These are phyloP conservation scores for Delphinella strobiligena DNA, from an alignment of 2,329 filamentous ascomycete species.

Conservation along the genomic window DNA sequence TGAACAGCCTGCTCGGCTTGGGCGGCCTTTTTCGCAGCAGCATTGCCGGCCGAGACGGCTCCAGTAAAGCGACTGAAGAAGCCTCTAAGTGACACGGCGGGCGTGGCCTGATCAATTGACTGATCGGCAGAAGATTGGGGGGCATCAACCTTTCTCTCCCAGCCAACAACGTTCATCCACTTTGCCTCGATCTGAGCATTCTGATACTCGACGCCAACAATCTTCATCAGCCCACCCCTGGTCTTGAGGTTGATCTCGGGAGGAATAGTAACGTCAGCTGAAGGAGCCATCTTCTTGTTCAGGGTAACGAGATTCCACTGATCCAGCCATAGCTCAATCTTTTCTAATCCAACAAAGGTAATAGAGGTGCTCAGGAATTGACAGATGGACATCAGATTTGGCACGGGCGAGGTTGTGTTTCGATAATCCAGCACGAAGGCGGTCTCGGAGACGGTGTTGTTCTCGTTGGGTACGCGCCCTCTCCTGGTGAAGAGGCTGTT, in stretches of 20 bases:
- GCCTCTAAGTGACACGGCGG: constrained; percentile 51
- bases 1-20: constrained; percentile 53
- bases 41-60: constrained; percentile 35
- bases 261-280: constrained; percentile 59
- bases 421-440: constrained; percentile 93
- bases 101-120: constrained; percentile 11
- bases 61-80: constrained; percentile 70
- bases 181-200: constrained; percentile 84
- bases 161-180: constrained; percentile 79
- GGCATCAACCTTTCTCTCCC: constrained; percentile 44
- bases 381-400: constrained; percentile 71
- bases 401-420: constrained; percentile 75
- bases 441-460: constrained; percentile 51
- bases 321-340: constrained; percentile 83
- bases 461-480: constrained; percentile 56
- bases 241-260: constrained; percentile 71
- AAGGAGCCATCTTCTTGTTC: constrained; percentile 75
- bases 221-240: constrained; percentile 77
- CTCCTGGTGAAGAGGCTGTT: constrained; percentile 91
- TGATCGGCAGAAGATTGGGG: constrained; percentile 6
- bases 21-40: constrained; percentile 42
- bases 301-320: constrained; percentile 70
- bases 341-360: constrained; percentile 83
- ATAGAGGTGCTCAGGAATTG: constrained; percentile 92
- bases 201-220: constrained; percentile 67